A percentile compares a stretch with the other conserved stretches of the same genome.
Conservation (phyloP, 2,329 filamentous ascomycete genomes). For the Ascochyta fabae region DNA sequence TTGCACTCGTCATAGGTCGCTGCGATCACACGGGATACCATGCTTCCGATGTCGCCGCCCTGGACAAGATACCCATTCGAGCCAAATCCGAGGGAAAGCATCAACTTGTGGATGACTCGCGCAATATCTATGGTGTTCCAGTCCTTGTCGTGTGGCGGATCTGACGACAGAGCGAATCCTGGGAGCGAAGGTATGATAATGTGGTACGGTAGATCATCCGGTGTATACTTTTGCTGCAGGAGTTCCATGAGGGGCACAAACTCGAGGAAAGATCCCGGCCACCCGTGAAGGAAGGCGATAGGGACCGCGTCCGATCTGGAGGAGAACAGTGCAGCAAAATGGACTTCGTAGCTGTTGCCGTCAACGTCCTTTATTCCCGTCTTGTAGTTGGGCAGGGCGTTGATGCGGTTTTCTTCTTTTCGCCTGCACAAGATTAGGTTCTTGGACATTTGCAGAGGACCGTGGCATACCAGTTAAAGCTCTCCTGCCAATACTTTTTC, state of each 20-base stretch:
- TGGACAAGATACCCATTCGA: conserved; percentile 59
- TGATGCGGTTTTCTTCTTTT: conserved; percentile 53
- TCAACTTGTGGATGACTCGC: conserved; percentile 58
- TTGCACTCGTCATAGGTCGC: conserved; percentile 56
- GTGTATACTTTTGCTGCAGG: conserved; percentile 57
- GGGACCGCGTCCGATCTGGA: conserved; percentile 58
- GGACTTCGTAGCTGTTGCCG: conserved; percentile 51
- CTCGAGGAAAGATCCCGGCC: conserved; percentile 62
- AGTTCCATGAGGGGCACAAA: conserved; percentile 60
- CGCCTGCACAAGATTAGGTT: conserved; percentile 31
- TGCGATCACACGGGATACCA: conserved; percentile 54
- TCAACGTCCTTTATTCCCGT: conserved; percentile 51
- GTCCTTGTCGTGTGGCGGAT: conserved; percentile 55
- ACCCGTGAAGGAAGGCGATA: conserved; percentile 61
- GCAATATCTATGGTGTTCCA: conserved; percentile 52
- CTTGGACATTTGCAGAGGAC: no score
- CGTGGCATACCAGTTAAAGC: conserved; percentile 44
- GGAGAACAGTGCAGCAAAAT: conserved; percentile 64
- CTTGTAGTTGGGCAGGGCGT: conserved; percentile 60
- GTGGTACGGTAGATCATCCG: conserved; percentile 62
- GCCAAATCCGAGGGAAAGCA: conserved; percentile 61
- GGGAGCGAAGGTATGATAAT: conserved; percentile 63
- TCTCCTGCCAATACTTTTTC: conserved; percentile 39
- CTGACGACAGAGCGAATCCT: conserved; percentile 60
- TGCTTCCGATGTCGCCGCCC: conserved; percentile 63